These are phyloP conservation scores for Flaveria ramosissima DNA, from an alignment of 129 eudicot species.

Conservation along the genomic window DNA sequence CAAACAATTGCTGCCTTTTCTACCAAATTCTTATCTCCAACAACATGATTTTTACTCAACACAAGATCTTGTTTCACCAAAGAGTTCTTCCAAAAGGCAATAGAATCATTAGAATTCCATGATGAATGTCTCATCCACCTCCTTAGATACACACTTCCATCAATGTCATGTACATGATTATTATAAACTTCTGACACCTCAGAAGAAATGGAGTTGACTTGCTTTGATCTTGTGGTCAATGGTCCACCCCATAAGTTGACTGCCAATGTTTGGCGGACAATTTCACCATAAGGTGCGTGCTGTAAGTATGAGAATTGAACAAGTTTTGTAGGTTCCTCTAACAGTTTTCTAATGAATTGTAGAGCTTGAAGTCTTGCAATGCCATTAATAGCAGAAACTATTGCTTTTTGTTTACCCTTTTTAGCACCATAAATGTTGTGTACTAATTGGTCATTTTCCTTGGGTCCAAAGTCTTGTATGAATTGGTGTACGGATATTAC, in stretches of 20 bases:
- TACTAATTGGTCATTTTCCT: constrained; percentile 60
- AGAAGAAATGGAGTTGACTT: constrained; percentile 25
- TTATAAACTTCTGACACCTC: constrained; percentile 37
- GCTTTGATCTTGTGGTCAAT: constrained; percentile 38
- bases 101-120: constrained; percentile 61
- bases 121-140: constrained; percentile 80
- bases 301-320: constrained; percentile 74
- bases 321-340: constrained; percentile 88
- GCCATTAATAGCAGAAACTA: constrained; percentile 52
- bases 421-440: constrained; percentile 72
- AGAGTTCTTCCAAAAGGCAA: constrained; percentile 69
- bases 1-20: constrained; percentile 69
- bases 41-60: constrained; percentile 67
- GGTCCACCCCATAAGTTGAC: constrained; percentile 96
- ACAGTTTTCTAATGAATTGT: constrained; percentile 56
- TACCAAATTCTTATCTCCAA: constrained; percentile 64
- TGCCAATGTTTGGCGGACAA: constrained; percentile 87
- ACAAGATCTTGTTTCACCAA: constrained; percentile 52
- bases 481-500: constrained; percentile 74
- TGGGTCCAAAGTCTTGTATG: constrained; percentile 76
- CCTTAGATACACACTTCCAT: constrained; percentile 78
- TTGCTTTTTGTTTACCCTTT: constrained; percentile 67
- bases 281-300: constrained; percentile 78
- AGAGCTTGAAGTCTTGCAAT: constrained; percentile 93
- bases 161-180: constrained; percentile 65